A percentile compares a stretch with the other conserved stretches of the same genome.
These are phyloP conservation scores for Fusarium metavorans DNA, from an alignment of 2,329 filamentous ascomycete species.

Conservation along the genomic window DNA sequence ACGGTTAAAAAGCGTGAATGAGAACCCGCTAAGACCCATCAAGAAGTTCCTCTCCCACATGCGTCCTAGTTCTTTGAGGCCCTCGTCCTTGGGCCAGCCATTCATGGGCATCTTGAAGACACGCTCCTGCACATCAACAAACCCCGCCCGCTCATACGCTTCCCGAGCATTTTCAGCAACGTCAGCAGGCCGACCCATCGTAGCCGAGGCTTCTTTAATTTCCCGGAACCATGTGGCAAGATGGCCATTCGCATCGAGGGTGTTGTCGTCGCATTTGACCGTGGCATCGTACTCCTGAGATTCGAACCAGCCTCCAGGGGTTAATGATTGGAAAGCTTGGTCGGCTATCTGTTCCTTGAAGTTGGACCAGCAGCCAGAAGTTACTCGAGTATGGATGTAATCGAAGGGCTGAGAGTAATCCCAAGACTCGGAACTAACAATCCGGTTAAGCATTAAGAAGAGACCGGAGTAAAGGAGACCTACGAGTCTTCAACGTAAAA, in stretches of 20 bases:
- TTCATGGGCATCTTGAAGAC: slow-evolving; percentile 67
- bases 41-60: slow-evolving; percentile 60
- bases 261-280: slow-evolving; percentile 59
- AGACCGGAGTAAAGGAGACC: slow-evolving; percentile 25
- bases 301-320: slow-evolving; percentile 67
- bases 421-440: slow-evolving; percentile 61
- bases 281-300: slow-evolving; percentile 60
- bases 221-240: slow-evolving; percentile 56
- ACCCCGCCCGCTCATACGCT: slow-evolving; percentile 62
- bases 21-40: slow-evolving; percentile 59
- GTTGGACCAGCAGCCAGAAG: slow-evolving; percentile 62
- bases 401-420: slow-evolving; percentile 66
- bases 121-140: slow-evolving; percentile 65
- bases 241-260: slow-evolving; percentile 53
- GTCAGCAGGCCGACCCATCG: slow-evolving; percentile 53
- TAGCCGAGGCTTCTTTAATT: slow-evolving; percentile 53
- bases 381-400: slow-evolving; percentile 65
- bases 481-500: slow-evolving; percentile 78
- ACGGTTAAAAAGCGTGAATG: slow-evolving; percentile 55
- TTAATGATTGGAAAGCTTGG: slow-evolving; percentile 62
- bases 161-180: slow-evolving; percentile 50
- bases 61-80: slow-evolving; percentile 57
- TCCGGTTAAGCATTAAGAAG: not conserved
- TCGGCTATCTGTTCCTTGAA: slow-evolving; percentile 63
- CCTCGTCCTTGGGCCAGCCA: slow-evolving; percentile 62